Percentiles rank a stretch among this genome's conserved stretches.
These are phyloP conservation scores for Sphagnurus paluster DNA, from an alignment of 1,284 basidiomycete species.

Conservation along the genomic window DNA sequence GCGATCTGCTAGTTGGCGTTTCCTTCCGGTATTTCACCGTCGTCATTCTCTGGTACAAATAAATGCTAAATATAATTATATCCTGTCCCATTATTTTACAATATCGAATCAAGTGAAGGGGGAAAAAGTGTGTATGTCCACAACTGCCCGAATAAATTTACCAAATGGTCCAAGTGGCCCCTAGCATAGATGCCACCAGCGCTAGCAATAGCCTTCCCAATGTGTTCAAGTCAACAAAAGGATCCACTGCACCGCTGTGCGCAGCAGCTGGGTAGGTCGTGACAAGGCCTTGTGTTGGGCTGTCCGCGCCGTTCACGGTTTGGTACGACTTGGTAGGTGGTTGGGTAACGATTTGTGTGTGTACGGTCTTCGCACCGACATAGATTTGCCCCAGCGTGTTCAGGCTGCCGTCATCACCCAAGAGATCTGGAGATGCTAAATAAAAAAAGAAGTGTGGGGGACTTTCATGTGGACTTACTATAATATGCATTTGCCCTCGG, in stretches of 20 bases:
- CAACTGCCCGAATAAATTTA: background rate
- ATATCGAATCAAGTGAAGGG: too few relatives aligned
- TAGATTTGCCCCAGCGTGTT: conserved; percentile 43
- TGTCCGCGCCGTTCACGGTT: conserved; percentile 35
- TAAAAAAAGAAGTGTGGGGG: too few relatives aligned
- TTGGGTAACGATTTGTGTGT: conserved; percentile 31
- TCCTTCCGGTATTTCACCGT: too few relatives aligned
- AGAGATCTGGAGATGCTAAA: too few relatives aligned
- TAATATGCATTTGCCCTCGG: conserved; percentile 37
- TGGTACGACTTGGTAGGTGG: conserved; percentile 28
- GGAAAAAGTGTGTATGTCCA: too few relatives aligned
- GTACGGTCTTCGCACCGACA: conserved; percentile 39
- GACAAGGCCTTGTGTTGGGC: conserved; percentile 32
- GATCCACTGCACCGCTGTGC: conserved; percentile 11
- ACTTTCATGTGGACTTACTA: conserved; percentile 30
- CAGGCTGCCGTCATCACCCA: conserved; percentile 40
- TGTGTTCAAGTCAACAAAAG: conserved; percentile 13
- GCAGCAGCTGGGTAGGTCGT: conserved; percentile 29
- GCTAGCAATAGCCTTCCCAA: conserved; percentile 4
- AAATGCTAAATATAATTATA: too few relatives aligned
- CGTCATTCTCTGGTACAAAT: too few relatives aligned
- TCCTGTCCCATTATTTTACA: too few relatives aligned
- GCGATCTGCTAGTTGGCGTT: too few relatives aligned
- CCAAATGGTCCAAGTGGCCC: conserved; percentile 12
- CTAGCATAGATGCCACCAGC: conserved; percentile 10